Conservation (phyloP, 768 basidiomycete genomes). For the Epithele typhae region DNA sequence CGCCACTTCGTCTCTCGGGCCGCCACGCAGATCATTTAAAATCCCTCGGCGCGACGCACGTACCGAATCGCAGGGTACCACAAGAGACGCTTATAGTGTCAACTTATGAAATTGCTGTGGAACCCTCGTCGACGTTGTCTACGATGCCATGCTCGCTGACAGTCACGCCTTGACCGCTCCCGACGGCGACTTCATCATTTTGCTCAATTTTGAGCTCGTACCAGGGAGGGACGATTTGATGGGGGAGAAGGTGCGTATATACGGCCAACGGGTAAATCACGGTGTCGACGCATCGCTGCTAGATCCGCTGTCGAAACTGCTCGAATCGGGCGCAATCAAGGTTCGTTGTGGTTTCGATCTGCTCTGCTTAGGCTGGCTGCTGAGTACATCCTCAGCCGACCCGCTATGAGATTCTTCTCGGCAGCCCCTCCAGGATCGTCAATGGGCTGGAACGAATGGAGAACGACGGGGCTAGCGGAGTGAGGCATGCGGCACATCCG, state of each 20-base stretch:
- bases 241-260: conserved; percentile 2
- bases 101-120: conserved; percentile 2
- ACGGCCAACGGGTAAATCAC: neutral
- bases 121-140: conserved; percentile 16
- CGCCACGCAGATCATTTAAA: conserved; percentile 4
- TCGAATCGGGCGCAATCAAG: conserved; percentile 14
- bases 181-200: conserved; percentile 13
- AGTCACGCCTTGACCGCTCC: conserved; percentile 15
- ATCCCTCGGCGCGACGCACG: conserved; percentile 16
- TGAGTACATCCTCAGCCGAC: conserved; percentile 23
- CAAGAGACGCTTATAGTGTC: neutral
- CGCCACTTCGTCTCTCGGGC: conserved; percentile 9
- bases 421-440: conserved; percentile 19
- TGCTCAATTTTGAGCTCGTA: neutral
- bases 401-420: conserved; percentile 21
- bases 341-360: too few relatives aligned
- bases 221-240: neutral
- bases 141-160: conserved; percentile 18
- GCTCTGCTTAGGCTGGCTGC: conserved; percentile 9
- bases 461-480: conserved; percentile 19
- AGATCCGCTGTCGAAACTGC: conserved; percentile 7
- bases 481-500: conserved; percentile 22
- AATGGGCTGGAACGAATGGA: conserved; percentile 18
- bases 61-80: conserved; percentile 4
- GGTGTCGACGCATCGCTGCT: conserved; percentile 3